phyloP scores from a whole-genome alignment of 805 yeast species.

The Huiozyma naganishii region DNA sequence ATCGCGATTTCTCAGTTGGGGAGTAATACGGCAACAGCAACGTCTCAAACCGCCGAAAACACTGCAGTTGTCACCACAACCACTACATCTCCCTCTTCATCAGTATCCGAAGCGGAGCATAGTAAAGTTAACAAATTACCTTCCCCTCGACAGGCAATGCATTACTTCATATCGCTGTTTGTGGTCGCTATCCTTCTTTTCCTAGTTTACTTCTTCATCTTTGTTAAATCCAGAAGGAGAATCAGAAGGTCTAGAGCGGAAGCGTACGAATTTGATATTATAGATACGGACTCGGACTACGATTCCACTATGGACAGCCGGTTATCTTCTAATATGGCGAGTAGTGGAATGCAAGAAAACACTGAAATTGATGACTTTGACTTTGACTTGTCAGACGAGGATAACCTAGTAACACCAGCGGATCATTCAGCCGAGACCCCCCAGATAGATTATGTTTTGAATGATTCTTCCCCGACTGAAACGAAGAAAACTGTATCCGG shows the following conservation, averaged over 20 bases:
- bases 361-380: slow-evolving; percentile 23
- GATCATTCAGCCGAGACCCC: not conserved
- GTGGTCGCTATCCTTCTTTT: slow-evolving; percentile 45
- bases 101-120: slow-evolving; percentile 6
- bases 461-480: no score
- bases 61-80: slow-evolving; percentile 3
- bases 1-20: slow-evolving; percentile 3
- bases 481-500: no score
- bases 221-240: slow-evolving; percentile 31
- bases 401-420: slow-evolving; percentile 3
- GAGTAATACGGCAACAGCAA: slow-evolving; percentile 1
- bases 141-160: slow-evolving; percentile 39
- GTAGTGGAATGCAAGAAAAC: slow-evolving; percentile 5
- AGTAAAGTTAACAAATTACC: slow-evolving; percentile 27
- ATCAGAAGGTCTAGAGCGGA: slow-evolving; percentile 54
- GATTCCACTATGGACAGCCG: slow-evolving; percentile 22
- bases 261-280: slow-evolving; percentile 66
- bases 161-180: slow-evolving; percentile 50
- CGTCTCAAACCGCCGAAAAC: not conserved
- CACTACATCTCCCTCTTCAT: not conserved
- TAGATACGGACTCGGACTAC: slow-evolving; percentile 46
- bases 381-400: slow-evolving; percentile 27
- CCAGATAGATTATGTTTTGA: no score
- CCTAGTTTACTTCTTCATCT: slow-evolving; percentile 36
- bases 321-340: slow-evolving; percentile 6